Percentiles rank a stretch among this genome's conserved stretches.
phyloP scores from a whole-genome alignment of 139 green algal species.

The Mesotaenium endlicherianum region DNA sequence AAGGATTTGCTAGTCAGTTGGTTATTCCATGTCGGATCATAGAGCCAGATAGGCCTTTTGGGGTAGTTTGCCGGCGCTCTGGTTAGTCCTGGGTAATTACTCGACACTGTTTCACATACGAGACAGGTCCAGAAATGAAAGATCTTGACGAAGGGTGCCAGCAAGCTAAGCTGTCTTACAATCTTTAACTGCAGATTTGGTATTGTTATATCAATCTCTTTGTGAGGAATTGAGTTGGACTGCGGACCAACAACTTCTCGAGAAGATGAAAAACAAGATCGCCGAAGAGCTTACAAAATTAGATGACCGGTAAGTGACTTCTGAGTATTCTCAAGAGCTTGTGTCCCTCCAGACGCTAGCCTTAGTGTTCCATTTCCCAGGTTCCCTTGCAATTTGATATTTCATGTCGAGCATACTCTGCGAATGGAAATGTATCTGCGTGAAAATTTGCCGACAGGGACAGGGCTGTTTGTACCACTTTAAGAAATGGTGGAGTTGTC shows the following conservation, averaged over 20 bases:
- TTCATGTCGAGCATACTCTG: too few relatives aligned
- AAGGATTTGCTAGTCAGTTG: background rate
- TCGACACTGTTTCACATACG: background rate
- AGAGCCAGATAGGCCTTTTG: background rate
- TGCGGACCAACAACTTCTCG: background rate
- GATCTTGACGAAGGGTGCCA: too few relatives aligned
- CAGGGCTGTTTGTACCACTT: background rate
- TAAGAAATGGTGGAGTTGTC: background rate
- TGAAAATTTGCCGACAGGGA: background rate
- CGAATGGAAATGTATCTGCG: background rate
- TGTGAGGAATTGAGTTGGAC: slow-evolving; percentile 34
- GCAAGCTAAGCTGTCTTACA: too few relatives aligned
- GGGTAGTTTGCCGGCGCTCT: background rate
- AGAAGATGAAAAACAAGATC: slow-evolving; percentile 7
- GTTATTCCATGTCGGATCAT: background rate
- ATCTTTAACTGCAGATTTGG: slow-evolving; percentile 4
- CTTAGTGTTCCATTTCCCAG: background rate
- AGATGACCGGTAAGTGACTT: slow-evolving; percentile 27
- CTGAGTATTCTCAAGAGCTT: background rate
- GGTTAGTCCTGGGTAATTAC: background rate
- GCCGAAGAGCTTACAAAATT: slow-evolving; percentile 3
- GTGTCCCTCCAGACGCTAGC: background rate
- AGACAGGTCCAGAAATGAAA: background rate
- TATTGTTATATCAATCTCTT: slow-evolving; percentile 19
- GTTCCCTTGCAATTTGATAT: background rate